A percentile compares a stretch with the other conserved stretches of the same genome.
Conservation (phyloP, 2,329 filamentous ascomycete genomes). For the Aspergillus pseudoterreus region DNA sequence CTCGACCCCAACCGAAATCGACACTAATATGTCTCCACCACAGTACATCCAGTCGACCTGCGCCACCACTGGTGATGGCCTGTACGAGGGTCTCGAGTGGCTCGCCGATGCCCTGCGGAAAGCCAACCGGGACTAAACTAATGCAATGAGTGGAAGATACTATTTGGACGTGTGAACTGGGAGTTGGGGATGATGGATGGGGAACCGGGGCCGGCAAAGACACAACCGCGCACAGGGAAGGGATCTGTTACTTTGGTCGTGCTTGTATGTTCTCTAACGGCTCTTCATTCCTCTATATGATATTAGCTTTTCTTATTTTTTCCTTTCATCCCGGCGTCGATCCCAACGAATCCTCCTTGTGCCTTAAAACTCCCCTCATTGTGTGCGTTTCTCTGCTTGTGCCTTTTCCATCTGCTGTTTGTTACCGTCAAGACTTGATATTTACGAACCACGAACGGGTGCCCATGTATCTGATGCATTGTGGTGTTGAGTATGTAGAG, state of each 20-base stretch:
- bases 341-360: conserved; percentile 22
- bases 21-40: conserved; percentile 16
- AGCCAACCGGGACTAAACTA: conserved; percentile 49
- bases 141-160: conserved; percentile 29
- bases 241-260: conserved; percentile 29
- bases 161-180: conserved; percentile 33
- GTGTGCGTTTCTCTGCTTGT: conserved; percentile 15
- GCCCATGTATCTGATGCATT: background rate
- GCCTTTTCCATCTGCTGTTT: conserved; percentile 5
- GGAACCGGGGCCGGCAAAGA: conserved; percentile 30
- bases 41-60: conserved; percentile 99
- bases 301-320: conserved; percentile 37
- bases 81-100: conserved; percentile 98
- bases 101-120: conserved; percentile 80
- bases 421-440: conserved; percentile 11
- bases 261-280: conserved; percentile 35
- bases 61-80: conserved; percentile 97
- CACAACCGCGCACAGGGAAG: conserved; percentile 25
- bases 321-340: conserved; percentile 32
- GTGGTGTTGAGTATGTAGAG: conserved; percentile 5
- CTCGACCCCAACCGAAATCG: background rate
- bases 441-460: conserved; percentile 13
- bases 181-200: conserved; percentile 35
- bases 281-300: conserved; percentile 40
- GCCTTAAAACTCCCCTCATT: conserved; percentile 20